These are phyloP conservation scores for Halenospora varia DNA, from an alignment of 495 filamentous ascomycete species.

Conservation along the genomic window DNA sequence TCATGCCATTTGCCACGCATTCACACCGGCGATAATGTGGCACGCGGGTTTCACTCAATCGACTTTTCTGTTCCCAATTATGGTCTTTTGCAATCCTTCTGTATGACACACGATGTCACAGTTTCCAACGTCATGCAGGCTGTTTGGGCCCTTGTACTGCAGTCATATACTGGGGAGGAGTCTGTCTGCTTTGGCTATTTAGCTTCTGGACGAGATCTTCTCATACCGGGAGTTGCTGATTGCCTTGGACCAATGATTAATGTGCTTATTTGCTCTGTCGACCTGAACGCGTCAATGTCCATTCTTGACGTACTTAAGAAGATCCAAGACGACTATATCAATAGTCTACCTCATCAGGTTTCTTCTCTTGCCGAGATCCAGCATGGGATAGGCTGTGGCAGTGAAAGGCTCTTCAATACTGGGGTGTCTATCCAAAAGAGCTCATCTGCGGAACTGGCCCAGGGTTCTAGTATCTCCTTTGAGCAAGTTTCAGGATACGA, in stretches of 20 bases:
- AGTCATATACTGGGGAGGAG: slow-evolving; percentile 41
- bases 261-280: slow-evolving; percentile 47
- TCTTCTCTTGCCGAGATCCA: background rate
- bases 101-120: slow-evolving; percentile 45
- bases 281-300: slow-evolving; percentile 17
- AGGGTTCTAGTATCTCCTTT: background rate
- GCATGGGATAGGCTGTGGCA: background rate
- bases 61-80: background rate
- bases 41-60: background rate
- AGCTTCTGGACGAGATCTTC: slow-evolving; percentile 47
- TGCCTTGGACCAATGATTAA: slow-evolving; percentile 52
- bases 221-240: slow-evolving; percentile 40
- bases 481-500: background rate
- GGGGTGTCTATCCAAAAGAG: background rate
- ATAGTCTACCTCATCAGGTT: background rate
- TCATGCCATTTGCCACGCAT: slow-evolving; percentile 1
- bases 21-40: background rate
- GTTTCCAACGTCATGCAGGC: slow-evolving; percentile 49
- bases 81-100: slow-evolving; percentile 24
- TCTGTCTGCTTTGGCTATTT: slow-evolving; percentile 53
- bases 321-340: background rate
- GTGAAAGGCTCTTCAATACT: background rate
- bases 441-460: background rate
- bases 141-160: slow-evolving; percentile 50
- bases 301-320: background rate